These are phyloP conservation scores for Thuidium tamariscinum DNA, from an alignment of 225 moss, liverwort and hornwort genomes.

Conservation along the genomic window DNA sequence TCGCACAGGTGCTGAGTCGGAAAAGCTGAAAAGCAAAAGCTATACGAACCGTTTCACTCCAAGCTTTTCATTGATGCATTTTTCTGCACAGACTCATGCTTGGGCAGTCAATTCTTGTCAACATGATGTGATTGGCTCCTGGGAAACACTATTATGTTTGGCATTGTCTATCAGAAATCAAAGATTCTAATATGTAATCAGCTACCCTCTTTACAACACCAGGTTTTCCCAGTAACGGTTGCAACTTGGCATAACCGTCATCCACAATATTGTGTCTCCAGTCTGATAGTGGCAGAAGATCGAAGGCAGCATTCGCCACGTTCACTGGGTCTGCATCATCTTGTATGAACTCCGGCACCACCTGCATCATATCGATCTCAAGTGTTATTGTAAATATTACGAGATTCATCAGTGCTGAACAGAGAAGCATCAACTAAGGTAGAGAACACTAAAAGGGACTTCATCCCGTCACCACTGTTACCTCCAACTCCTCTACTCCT, in stretches of 20 bases:
- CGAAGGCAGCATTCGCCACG: slow-evolving; percentile 50
- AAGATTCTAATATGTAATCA: slow-evolving; percentile 20
- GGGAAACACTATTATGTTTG: not conserved
- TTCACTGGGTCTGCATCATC: slow-evolving; percentile 45
- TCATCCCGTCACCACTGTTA: not conserved
- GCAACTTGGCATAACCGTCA: slow-evolving; percentile 35
- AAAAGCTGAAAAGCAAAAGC: not conserved
- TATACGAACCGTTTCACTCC: not conserved
- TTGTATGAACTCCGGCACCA: slow-evolving; percentile 83
- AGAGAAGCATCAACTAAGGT: not conserved
- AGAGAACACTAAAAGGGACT: not conserved
- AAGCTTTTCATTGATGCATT: not conserved
- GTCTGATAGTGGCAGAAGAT: slow-evolving; percentile 27
- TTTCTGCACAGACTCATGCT: not conserved
- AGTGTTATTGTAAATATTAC: not conserved
- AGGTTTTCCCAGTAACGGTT: slow-evolving; percentile 42
- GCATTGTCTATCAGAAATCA: not conserved
- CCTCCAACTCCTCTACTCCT: not conserved
- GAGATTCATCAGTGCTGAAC: not conserved
- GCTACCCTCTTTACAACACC: slow-evolving; percentile 52
- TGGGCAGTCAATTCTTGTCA: not conserved
- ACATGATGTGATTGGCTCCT: not conserved
- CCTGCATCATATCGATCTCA: slow-evolving; percentile 31
- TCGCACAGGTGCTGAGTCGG: not conserved
- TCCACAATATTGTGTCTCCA: slow-evolving; percentile 21